These are phyloP conservation scores for Hypoxylon sp. DNA, from an alignment of 2,329 filamentous ascomycete genomes.

Conservation along the genomic window DNA sequence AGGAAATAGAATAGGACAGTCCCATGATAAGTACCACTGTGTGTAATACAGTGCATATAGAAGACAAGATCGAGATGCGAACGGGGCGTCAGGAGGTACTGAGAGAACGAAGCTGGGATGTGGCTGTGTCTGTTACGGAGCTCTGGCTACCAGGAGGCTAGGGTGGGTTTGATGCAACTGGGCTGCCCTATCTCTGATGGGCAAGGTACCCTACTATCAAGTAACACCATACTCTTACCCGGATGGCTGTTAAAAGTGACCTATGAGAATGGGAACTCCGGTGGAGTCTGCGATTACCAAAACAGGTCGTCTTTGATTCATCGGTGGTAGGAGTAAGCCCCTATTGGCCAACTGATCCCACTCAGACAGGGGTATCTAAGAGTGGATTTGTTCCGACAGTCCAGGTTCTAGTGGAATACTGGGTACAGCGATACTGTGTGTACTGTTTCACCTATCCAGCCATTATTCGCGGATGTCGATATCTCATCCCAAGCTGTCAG, in stretches of 20 bases:
- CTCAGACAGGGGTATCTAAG: slow-evolving; percentile 25
- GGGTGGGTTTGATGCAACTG: slow-evolving; percentile 27
- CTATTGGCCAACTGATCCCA: slow-evolving; percentile 27
- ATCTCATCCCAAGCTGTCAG: slow-evolving; percentile 7
- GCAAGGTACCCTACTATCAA: slow-evolving; percentile 29
- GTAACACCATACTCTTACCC: background rate
- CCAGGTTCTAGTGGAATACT: slow-evolving; percentile 2
- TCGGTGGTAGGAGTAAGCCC: slow-evolving; percentile 17
- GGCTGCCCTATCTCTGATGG: slow-evolving; percentile 22
- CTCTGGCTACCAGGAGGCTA: slow-evolving; percentile 22
- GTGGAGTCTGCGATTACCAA: slow-evolving; percentile 33
- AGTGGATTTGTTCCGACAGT: slow-evolving; percentile 13
- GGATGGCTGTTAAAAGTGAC: slow-evolving; percentile 22
- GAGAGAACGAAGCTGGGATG: slow-evolving; percentile 21
- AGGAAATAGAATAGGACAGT: background rate
- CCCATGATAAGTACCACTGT: background rate
- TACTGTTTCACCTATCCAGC: background rate
- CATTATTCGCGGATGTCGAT: background rate
- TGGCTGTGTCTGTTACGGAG: slow-evolving; percentile 39
- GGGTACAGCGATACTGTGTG: slow-evolving; percentile 9
- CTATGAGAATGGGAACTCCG: background rate
- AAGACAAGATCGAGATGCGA: slow-evolving; percentile 32
- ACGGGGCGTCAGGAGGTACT: background rate
- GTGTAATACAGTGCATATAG: slow-evolving; percentile 24
- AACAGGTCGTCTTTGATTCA: slow-evolving; percentile 39